These are phyloP conservation scores for Cryptococcus deneoformans DNA, from an alignment of 1,284 basidiomycete genomes.

Conservation along the genomic window DNA sequence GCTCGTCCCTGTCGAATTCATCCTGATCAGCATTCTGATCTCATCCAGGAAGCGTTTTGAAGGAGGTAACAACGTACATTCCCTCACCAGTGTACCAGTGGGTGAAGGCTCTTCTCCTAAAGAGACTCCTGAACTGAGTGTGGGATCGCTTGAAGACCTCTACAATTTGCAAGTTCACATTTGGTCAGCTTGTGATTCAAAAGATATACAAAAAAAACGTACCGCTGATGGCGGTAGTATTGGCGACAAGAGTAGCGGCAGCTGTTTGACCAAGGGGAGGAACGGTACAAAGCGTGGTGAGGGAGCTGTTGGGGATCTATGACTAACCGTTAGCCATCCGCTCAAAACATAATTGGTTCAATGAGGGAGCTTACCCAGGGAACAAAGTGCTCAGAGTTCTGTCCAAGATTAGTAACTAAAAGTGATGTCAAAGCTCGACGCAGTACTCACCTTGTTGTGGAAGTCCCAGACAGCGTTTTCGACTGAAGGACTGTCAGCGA, in stretches of 20 bases:
- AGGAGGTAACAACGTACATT: conserved; percentile 54
- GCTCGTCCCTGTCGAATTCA: conserved; percentile 55
- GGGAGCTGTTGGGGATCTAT: conserved; percentile 41
- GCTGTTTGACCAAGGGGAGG: conserved; percentile 75
- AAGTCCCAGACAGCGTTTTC: conserved; percentile 42
- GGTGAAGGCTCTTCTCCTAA: conserved; percentile 76
- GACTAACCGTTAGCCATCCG: neutral
- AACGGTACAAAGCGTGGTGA: conserved; percentile 65
- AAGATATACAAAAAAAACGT: conserved; percentile 9
- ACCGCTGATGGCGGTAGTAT: conserved; percentile 76
- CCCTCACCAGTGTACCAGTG: conserved; percentile 82
- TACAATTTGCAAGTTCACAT: conserved; percentile 6
- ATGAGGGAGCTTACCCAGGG: conserved; percentile 27
- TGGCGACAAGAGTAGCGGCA: conserved; percentile 74
- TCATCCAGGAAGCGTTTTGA: neutral
- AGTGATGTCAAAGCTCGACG: neutral
- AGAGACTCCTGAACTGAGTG: conserved; percentile 63
- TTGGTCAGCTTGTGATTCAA: neutral
- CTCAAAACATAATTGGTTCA: too few relatives aligned
- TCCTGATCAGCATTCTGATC: neutral
- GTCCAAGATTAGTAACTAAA: neutral
- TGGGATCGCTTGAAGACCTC: conserved; percentile 84
- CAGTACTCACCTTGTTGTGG: conserved; percentile 33
- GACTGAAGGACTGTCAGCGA: conserved; percentile 18
- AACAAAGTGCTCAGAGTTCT: conserved; percentile 43